Evolutionary conservation across 495 filamentous ascomycete genomes (phyloP).

Genomic region (Lasiosphaeriaceae sp.): DNA sequence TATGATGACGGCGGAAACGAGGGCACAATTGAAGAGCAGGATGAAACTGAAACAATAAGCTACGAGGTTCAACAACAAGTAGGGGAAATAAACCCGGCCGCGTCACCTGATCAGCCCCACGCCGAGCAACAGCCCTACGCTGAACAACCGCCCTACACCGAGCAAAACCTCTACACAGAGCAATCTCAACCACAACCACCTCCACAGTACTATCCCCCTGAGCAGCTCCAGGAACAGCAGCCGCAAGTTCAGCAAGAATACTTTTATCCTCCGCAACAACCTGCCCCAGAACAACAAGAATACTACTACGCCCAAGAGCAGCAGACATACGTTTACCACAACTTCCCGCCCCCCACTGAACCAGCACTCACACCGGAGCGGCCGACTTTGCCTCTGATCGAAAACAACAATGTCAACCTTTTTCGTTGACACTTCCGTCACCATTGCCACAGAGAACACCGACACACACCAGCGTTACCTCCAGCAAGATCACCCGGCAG

Average conservation of each 20-base stretch:
- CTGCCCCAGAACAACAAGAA: background rate
- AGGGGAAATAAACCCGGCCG: background rate
- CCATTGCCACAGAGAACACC: background rate
- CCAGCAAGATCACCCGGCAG: background rate
- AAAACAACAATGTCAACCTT: background rate
- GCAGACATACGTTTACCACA: background rate
- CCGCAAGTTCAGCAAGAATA: background rate
- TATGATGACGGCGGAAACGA: background rate
- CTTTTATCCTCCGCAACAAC: background rate
- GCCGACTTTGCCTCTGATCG: background rate
- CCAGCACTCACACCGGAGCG: background rate
- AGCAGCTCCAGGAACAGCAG: background rate
- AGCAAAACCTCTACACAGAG: background rate
- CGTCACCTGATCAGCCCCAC: background rate
- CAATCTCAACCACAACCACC: background rate
- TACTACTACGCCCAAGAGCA: background rate
- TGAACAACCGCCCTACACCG: background rate
- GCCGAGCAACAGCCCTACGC: background rate
- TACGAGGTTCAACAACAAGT: background rate
- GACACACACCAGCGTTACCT: background rate
- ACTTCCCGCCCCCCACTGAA: background rate
- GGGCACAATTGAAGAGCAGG: background rate
- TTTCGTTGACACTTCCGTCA: too few species aligned
- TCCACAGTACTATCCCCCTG: background rate
- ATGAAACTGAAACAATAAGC: background rate